Evolutionary conservation across 2,329 filamentous ascomycete species (phyloP).

Genomic region (Periglandula ipomoeae): DNA sequence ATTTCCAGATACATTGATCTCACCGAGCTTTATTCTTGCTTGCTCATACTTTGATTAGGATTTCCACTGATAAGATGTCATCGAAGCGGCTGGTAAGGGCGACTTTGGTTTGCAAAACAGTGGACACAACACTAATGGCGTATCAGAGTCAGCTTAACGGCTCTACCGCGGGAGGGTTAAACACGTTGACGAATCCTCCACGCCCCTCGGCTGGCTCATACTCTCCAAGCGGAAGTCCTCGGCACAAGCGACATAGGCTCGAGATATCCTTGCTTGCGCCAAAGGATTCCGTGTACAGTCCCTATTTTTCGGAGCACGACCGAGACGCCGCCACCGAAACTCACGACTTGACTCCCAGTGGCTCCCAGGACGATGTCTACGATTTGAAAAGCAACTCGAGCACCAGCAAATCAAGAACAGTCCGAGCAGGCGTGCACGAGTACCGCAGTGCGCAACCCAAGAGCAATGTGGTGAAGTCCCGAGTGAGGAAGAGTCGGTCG

Average conservation of each 20-base stretch:
- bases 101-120: background rate
- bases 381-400: constrained; percentile 2
- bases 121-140: constrained; percentile 1
- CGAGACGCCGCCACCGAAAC: background rate
- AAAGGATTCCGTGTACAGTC: background rate
- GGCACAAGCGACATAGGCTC: constrained; percentile 4
- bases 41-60: constrained; percentile 17
- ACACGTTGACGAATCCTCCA: constrained; percentile 6
- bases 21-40: background rate
- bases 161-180: constrained; percentile 4
- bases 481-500: background rate
- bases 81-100: constrained; percentile 16
- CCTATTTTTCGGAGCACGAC: background rate
- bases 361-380: constrained; percentile 1
- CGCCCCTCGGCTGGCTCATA: background rate
- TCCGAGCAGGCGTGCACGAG: background rate
- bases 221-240: background rate
- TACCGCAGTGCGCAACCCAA: background rate
- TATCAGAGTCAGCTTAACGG: constrained; percentile 6
- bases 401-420: background rate
- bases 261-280: background rate
- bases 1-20: background rate
- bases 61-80: constrained; percentile 12
- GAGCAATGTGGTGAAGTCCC: background rate
- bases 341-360: background rate